Conservation (phyloP, 345 rosid genomes). For the Clausena lansium region DNA sequence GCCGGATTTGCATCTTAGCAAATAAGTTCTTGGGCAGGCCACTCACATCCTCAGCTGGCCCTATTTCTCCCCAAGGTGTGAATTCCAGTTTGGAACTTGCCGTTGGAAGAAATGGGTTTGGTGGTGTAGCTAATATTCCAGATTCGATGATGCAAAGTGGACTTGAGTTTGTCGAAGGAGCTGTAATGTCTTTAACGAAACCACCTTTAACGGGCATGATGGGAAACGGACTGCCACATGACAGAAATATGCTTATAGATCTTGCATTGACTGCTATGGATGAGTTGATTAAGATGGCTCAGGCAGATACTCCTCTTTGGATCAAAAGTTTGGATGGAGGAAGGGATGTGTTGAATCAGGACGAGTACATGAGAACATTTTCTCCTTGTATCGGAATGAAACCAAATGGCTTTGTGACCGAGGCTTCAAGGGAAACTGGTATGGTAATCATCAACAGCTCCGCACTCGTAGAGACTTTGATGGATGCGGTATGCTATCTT, state of each 20-base stretch:
- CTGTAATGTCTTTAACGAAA: slow-evolving; percentile 20
- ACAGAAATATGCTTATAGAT: slow-evolving; percentile 40
- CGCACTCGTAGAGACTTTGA: slow-evolving; percentile 58
- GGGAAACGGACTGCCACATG: slow-evolving; percentile 23
- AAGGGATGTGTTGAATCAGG: slow-evolving; percentile 45
- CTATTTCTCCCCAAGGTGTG: slow-evolving; percentile 31
- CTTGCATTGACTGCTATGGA: slow-evolving; percentile 60
- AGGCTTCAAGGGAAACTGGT: slow-evolving; percentile 62
- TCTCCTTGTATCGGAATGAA: slow-evolving; percentile 33
- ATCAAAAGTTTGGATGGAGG: slow-evolving; percentile 39
- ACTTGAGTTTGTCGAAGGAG: slow-evolving; percentile 26
- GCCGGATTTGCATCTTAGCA: slow-evolving; percentile 41
- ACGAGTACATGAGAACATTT: slow-evolving; percentile 50
- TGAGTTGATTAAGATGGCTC: slow-evolving; percentile 58
- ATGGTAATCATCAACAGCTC: slow-evolving; percentile 46
- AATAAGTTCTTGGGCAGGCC: slow-evolving; percentile 61
- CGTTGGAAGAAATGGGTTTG: slow-evolving; percentile 37
- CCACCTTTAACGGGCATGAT: slow-evolving; percentile 5
- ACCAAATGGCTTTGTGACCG: slow-evolving; percentile 32
- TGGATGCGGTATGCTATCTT: slow-evolving; percentile 62
- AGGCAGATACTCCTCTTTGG: slow-evolving; percentile 51
- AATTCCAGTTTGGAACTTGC: slow-evolving; percentile 34
- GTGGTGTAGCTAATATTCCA: slow-evolving; percentile 3
- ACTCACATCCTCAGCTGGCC: slow-evolving; percentile 25
- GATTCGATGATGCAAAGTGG: slow-evolving; percentile 28